A percentile compares a stretch with the other conserved stretches of the same genome.
These are phyloP conservation scores for Petrea volubilis DNA, from an alignment of 257 asterid species.

Conservation along the genomic window DNA sequence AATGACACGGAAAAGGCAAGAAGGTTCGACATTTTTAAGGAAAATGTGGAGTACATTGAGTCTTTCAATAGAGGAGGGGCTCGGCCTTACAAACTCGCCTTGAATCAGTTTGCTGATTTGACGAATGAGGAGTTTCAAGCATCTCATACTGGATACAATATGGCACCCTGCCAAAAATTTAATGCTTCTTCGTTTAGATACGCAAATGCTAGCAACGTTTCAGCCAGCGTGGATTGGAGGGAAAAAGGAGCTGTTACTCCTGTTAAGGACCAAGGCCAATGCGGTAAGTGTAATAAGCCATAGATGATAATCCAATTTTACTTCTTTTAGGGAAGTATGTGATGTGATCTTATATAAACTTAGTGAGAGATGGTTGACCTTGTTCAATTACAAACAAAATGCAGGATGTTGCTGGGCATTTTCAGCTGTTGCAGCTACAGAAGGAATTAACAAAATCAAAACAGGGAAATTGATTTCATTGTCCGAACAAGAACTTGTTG, in stretches of 20 bases:
- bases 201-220: constrained; percentile 22
- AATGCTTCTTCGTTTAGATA: neutral
- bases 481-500: neutral
- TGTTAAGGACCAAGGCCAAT: constrained; percentile 37
- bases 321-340: too few relatives aligned
- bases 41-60: too few relatives aligned
- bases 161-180: neutral
- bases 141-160: neutral
- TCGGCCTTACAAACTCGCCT: too few relatives aligned
- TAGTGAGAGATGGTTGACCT: too few relatives aligned
- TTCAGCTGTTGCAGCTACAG: neutral
- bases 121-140: too few relatives aligned
- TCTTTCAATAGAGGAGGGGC: too few relatives aligned
- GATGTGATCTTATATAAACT: too few relatives aligned
- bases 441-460: neutral
- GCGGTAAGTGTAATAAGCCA: constrained; percentile 14
- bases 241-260: constrained; percentile 35
- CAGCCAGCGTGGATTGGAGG: constrained; percentile 34
- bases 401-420: neutral
- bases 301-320: too few relatives aligned
- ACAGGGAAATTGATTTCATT: neutral
- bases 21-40: too few relatives aligned
- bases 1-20: neutral
- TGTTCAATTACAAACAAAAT: too few relatives aligned
- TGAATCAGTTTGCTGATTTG: too few relatives aligned